A percentile compares a stretch with the other conserved stretches of the same genome.
phyloP scores from a whole-genome alignment of 1,139 yeast species.

The Candida sp. region DNA sequence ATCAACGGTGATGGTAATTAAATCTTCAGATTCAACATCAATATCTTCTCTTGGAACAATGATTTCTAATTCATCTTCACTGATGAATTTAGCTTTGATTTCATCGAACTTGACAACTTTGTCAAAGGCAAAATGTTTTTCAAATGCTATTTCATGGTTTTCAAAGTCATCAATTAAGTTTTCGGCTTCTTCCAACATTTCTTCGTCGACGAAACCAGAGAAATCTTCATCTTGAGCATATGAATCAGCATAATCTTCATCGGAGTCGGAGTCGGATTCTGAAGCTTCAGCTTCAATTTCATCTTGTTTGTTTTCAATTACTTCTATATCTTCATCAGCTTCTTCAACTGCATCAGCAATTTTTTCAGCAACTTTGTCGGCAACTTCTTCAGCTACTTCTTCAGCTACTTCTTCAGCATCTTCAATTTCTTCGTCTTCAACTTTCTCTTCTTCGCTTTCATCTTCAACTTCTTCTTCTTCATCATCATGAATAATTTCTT shows the following conservation, averaged over 20 bases:
- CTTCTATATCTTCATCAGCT: conserved; percentile 18
- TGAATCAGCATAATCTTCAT: conserved; percentile 7
- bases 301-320: conserved; percentile 2
- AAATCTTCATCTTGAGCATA: conserved; percentile 13
- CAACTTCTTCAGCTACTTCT: conserved; percentile 25
- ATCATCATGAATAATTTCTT: conserved; percentile 5
- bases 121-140: conserved; percentile 45
- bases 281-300: conserved; percentile 4
- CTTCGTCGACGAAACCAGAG: conserved; percentile 24
- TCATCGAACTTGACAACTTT: conserved; percentile 36
- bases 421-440: conserved; percentile 10
- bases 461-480: conserved; percentile 1
- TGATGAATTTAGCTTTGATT: conserved; percentile 37
- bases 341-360: too few relatives aligned
- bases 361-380: too few relatives aligned
- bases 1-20: conserved; percentile 21
- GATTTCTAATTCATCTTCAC: conserved; percentile 42
- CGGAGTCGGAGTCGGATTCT: conserved; percentile 12
- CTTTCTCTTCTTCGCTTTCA: conserved; percentile 6
- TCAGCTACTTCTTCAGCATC: conserved; percentile 15
- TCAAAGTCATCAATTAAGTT: conserved; percentile 36
- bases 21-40: conserved; percentile 20
- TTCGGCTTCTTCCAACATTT: conserved; percentile 41
- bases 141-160: conserved; percentile 41
- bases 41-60: conserved; percentile 38